Percentiles rank a stretch among this genome's conserved stretches.
phyloP scores from a whole-genome alignment of 2,329 filamentous ascomycete genomes.

The Pyricularia grisea region DNA sequence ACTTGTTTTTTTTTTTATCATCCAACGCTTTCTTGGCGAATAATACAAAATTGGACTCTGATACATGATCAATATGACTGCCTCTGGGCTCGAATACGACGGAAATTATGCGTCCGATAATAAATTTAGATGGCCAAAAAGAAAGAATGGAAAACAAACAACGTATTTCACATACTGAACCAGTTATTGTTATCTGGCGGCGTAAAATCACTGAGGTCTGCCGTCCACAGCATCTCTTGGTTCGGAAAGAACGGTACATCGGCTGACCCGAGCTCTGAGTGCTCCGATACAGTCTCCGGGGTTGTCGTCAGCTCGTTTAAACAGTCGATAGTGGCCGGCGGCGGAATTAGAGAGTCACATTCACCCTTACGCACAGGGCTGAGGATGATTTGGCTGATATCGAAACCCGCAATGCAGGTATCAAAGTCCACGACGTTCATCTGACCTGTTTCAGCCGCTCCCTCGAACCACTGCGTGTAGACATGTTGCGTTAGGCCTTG shows the following conservation, averaged over 20 bases:
- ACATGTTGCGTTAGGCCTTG: neutral
- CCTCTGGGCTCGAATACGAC: neutral
- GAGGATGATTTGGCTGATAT: neutral
- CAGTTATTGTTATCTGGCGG: neutral
- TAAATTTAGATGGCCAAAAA: neutral
- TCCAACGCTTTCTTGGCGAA: neutral
- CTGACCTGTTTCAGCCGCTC: neutral
- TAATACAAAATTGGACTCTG: neutral
- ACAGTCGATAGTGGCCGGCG: too few species aligned
- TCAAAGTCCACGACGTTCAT: neutral
- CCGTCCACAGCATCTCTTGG: neutral
- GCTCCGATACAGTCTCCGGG: neutral
- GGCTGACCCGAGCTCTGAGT: neutral
- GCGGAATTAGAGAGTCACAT: neutral
- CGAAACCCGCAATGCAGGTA: neutral
- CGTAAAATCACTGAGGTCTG: neutral
- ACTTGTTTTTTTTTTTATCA: neutral
- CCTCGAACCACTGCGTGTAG: neutral
- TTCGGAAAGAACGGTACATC: neutral
- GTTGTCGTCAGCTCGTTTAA: neutral
- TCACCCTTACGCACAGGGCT: neutral
- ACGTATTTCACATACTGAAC: neutral
- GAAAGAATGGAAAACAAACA: neutral
- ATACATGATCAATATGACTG: neutral
- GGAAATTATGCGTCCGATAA: neutral